Evolutionary conservation across 2,329 filamentous ascomycete species (phyloP).

Genomic region (Colletotrichum falcatum): DNA sequence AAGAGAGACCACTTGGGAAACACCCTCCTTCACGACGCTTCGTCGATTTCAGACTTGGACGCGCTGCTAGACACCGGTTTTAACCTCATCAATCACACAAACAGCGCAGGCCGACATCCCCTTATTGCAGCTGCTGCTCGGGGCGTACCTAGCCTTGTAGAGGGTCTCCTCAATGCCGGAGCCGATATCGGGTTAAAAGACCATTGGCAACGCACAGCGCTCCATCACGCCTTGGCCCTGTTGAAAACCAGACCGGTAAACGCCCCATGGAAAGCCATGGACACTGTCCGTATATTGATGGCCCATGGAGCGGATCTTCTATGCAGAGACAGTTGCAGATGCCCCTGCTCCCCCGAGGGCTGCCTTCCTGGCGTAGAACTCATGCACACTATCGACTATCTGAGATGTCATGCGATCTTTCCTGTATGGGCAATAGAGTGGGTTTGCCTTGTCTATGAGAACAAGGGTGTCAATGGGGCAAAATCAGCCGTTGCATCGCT

Average conservation of each 20-base stretch:
- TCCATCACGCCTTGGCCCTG: not conserved
- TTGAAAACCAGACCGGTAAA: rapidly evolving
- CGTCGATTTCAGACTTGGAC: not conserved
- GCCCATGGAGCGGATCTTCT: not conserved
- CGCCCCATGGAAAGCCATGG: not conserved
- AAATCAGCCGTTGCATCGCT: not conserved
- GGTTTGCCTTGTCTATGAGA: not conserved
- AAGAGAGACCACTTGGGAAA: not conserved
- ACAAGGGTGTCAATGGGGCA: not conserved
- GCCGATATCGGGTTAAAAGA: not conserved
- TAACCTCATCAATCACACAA: not conserved
- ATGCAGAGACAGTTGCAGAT: not conserved
- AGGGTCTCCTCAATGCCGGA: not conserved
- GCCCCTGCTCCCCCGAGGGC: not conserved
- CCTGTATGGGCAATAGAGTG: not conserved
- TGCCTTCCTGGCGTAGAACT: not conserved
- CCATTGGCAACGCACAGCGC: not conserved
- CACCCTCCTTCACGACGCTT: not conserved
- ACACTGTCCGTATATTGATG: not conserved
- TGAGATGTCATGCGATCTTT: rapidly evolving
- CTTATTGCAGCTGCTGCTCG: not conserved
- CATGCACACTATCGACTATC: not conserved
- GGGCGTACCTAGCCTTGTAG: rapidly evolving
- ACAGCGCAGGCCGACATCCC: not conserved
- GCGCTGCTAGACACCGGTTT: not conserved